phyloP scores from a whole-genome alignment of 192 early-diverging fungal genomes.

The Rhizophagus sp. region DNA sequence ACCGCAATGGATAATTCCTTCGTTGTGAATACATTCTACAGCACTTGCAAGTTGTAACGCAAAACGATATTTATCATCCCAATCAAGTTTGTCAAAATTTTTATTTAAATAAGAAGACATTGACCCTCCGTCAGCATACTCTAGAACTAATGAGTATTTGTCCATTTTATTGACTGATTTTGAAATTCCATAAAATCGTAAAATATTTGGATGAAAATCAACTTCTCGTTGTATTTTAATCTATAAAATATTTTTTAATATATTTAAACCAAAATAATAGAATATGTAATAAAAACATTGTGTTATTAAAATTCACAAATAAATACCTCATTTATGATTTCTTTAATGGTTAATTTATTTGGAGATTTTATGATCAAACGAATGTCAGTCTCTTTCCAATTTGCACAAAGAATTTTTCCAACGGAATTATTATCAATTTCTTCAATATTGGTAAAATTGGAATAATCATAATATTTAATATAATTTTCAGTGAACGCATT shows the following conservation, averaged over 20 bases:
- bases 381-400: no score
- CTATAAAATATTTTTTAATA: neutral
- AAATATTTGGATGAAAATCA: neutral
- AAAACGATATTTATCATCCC: neutral
- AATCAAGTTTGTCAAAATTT: conserved; percentile 2
- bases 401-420: no score
- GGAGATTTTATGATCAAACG: no score
- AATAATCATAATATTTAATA: no score
- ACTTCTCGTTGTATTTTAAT: neutral
- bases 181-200: neutral
- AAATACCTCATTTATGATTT: no score
- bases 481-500: no score
- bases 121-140: neutral
- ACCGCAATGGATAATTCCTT: neutral
- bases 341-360: no score
- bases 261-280: no score
- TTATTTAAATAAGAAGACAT: neutral
- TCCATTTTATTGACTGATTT: neutral
- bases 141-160: neutral
- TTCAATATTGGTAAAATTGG: no score
- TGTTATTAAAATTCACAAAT: no score
- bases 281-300: no score
- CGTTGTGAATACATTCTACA: neutral
- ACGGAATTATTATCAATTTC: no score
- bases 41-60: neutral